Evolutionary conservation across 345 rosid species (phyloP), one percentile per base, ranked within the genome.

Genomic region (Boechera stricta): DNA sequence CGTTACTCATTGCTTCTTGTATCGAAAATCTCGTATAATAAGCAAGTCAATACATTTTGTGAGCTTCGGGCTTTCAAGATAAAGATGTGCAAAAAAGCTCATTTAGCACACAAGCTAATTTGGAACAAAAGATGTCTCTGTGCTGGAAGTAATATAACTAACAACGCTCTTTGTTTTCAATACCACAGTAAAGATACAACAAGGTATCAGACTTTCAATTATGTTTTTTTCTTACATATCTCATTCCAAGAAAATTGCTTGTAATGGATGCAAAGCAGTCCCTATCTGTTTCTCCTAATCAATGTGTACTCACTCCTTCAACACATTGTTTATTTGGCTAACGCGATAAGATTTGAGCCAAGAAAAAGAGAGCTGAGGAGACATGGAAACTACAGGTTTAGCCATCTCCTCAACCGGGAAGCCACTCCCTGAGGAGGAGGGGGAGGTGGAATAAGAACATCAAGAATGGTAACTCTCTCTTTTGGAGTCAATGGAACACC

Each of bases 401-500:
- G 44, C 82, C 74, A 87, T 75, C 85, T 80, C 59, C 74, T 91
- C 89, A 91, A 88, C 86, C 87, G 83, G 24, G 84, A 75, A 58
- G 83, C 83, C 35, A 83, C 62, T 57, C 80, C 51, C 72, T 73
- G 77, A 67, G 75, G 58, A 32, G 85, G 63, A 28, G 91, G 84
- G 5, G 97, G 84, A 49, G 98, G 99, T 61, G 97, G 99, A 26
- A 84, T 87, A 80, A 92, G 97, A 76, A 92, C 74, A 63, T 92
- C 98, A 44, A 95, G 86, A 87, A 95, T 88, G 64, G 96, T 89
- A 77, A 85, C 90, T 84, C 86, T 87, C 87, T 95, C 97, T 59
- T 87, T 89, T 0, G 91, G 91, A 35, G 96, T 92, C 67, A 95
- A 84, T 11, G 99, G 80, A 13, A 88, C 89, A 42, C 97, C 94